Conservation (phyloP, 495 filamentous ascomycete genomes). For the Lasiosphaeris hirsuta region DNA sequence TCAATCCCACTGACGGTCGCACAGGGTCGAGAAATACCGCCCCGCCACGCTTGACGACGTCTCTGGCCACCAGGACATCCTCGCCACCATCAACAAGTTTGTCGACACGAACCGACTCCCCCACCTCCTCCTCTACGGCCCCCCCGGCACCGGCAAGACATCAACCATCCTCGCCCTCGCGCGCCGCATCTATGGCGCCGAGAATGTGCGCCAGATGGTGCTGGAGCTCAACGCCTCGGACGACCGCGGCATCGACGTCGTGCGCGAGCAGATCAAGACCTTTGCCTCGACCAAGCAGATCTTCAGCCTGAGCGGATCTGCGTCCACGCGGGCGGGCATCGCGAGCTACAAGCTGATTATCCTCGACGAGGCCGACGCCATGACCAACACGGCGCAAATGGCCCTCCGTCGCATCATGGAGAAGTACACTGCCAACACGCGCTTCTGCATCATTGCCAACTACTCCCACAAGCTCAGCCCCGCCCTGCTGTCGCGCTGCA, state of each 20-base stretch:
- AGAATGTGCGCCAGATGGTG: constrained; percentile 97
- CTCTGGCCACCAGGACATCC: constrained; percentile 95
- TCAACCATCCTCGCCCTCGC: constrained; percentile 91
- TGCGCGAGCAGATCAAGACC: constrained; percentile 98
- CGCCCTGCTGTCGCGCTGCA: constrained; percentile 88
- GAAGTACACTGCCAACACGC: constrained; percentile 95
- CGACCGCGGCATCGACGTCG: constrained; percentile 96
- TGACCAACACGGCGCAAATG: constrained; percentile 97
- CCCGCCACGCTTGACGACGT: constrained; percentile 87
- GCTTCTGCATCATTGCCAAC: constrained; percentile 98
- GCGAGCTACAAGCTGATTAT: constrained; percentile 92
- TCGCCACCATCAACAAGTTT: constrained; percentile 95
- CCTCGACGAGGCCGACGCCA: constrained; percentile 95
- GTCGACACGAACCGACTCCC: constrained; percentile 89
- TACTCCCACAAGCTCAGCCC: constrained; percentile 99
- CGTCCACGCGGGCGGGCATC: constrained; percentile 43
- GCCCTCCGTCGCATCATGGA: constrained; percentile 97
- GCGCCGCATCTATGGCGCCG: constrained; percentile 83
- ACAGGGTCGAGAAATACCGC: constrained; percentile 98
- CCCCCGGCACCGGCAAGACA: constrained; percentile 95
- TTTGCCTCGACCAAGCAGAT: constrained; percentile 78
- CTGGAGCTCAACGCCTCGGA: constrained; percentile 96
- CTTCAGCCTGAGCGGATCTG: constrained; percentile 41
- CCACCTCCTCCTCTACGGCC: constrained; percentile 96
- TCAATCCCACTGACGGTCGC: neutral